These are phyloP conservation scores for Grosmannia serpens DNA, from an alignment of 2,329 filamentous ascomycete species.

Conservation along the genomic window DNA sequence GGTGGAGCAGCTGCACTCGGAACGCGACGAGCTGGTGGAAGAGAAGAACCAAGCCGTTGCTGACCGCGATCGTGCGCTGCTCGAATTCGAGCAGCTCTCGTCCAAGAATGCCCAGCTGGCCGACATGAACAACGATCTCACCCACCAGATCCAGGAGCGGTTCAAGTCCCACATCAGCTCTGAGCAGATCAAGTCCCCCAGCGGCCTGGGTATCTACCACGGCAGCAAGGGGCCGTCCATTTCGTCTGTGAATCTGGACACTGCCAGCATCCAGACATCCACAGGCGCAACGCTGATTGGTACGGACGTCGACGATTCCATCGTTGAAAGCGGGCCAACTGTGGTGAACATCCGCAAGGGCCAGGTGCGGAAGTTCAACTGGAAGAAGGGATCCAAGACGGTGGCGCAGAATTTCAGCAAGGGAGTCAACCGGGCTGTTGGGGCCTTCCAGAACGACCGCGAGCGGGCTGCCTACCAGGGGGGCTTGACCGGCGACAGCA, in stretches of 20 bases:
- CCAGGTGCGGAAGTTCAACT: slow-evolving; percentile 93
- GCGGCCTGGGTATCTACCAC: slow-evolving; percentile 46
- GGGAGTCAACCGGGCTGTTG: slow-evolving; percentile 85
- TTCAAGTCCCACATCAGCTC: slow-evolving; percentile 65
- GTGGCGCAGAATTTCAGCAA: slow-evolving; percentile 91
- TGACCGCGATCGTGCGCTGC: slow-evolving; percentile 83
- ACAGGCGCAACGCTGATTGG: slow-evolving; percentile 44
- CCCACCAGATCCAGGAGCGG: slow-evolving; percentile 84
- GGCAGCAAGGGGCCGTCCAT: slow-evolving; percentile 35
- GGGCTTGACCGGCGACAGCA: slow-evolving; percentile 49
- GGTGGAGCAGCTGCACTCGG: slow-evolving; percentile 51
- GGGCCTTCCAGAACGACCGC: slow-evolving; percentile 49
- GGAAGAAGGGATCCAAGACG: slow-evolving; percentile 93
- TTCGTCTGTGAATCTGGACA: slow-evolving; percentile 39
- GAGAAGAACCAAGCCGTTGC: slow-evolving; percentile 73
- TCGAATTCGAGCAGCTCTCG: slow-evolving; percentile 91
- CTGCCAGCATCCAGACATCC: slow-evolving; percentile 44
- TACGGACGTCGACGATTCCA: slow-evolving; percentile 54
- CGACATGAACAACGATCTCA: slow-evolving; percentile 90
- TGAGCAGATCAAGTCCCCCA: slow-evolving; percentile 31
- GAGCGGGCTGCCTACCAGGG: slow-evolving; percentile 41
- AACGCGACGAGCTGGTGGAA: slow-evolving; percentile 71
- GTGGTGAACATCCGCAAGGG: slow-evolving; percentile 92
- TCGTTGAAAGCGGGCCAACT: slow-evolving; percentile 67
- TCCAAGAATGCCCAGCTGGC: slow-evolving; percentile 89